Percentiles rank a stretch among this genome's conserved stretches.
These are phyloP conservation scores for Ceratobasidium sp. DNA, from an alignment of 1,284 basidiomycete species.

Conservation along the genomic window DNA sequence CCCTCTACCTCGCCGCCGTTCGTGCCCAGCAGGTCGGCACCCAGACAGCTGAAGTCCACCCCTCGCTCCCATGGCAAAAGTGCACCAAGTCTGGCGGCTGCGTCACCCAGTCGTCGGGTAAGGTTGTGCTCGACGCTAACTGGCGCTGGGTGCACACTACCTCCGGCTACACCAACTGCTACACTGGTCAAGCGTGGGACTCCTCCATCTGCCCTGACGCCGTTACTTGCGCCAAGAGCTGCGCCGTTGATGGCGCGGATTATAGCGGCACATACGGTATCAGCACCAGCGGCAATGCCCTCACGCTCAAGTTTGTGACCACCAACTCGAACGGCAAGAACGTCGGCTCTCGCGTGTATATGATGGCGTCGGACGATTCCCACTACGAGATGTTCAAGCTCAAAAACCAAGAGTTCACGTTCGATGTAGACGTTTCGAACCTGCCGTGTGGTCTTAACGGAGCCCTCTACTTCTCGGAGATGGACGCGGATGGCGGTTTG, in stretches of 20 bases:
- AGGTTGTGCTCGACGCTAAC: too few relatives aligned
- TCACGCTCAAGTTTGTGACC: conserved; percentile 69
- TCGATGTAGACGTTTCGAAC: conserved; percentile 70
- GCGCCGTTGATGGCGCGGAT: conserved; percentile 72
- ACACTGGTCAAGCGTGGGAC: conserved; percentile 60
- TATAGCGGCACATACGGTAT: conserved; percentile 66
- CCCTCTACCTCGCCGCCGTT: conserved; percentile 47
- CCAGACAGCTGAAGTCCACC: conserved; percentile 47
- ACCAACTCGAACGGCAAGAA: conserved; percentile 64
- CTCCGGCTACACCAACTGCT: conserved; percentile 60
- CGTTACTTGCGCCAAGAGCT: conserved; percentile 64
- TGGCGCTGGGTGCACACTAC: too few relatives aligned
- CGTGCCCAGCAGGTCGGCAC: conserved; percentile 49
- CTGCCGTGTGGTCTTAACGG: conserved; percentile 71
- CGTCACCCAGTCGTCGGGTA: too few relatives aligned
- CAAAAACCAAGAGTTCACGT: conserved; percentile 69
- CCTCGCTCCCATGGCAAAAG: conserved; percentile 47
- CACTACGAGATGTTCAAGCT: conserved; percentile 68
- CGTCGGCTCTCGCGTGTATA: conserved; percentile 71
- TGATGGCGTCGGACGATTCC: conserved; percentile 60
- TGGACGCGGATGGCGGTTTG: conserved; percentile 70
- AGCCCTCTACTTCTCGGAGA: conserved; percentile 66
- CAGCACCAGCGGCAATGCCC: conserved; percentile 63
- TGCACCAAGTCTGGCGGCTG: too few relatives aligned
- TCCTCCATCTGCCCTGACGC: conserved; percentile 63